phyloP scores from a whole-genome alignment of 306 rosid genomes.

The Ceratonia siliqua region DNA sequence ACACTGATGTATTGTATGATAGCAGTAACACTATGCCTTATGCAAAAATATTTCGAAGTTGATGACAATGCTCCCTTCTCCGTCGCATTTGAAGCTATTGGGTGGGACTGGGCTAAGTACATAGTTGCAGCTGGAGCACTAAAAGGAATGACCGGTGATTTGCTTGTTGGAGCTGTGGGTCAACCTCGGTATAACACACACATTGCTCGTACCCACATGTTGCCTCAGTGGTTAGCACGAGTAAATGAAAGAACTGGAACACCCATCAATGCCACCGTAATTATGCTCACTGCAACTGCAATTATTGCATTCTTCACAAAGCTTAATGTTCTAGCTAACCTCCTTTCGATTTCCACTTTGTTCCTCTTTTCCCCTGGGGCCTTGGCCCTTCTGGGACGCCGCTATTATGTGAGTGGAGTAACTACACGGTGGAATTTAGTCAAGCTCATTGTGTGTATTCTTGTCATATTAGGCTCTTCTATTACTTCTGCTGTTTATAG shows the following conservation, averaged over 20 bases:
- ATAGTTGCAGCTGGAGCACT: slow-evolving; percentile 69
- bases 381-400: slow-evolving; percentile 57
- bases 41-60: slow-evolving; percentile 43
- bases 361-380: slow-evolving; percentile 79
- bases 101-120: slow-evolving; percentile 75
- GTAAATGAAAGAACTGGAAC: slow-evolving; percentile 61
- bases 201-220: slow-evolving; percentile 67
- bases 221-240: slow-evolving; percentile 66
- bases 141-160: slow-evolving; percentile 70
- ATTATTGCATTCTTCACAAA: slow-evolving; percentile 65
- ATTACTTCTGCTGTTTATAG: slow-evolving; percentile 46
- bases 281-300: slow-evolving; percentile 63
- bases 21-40: slow-evolving; percentile 57
- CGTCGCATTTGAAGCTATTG: slow-evolving; percentile 56
- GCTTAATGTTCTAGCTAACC: slow-evolving; percentile 55
- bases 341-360: slow-evolving; percentile 73
- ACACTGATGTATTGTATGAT: slow-evolving; percentile 49
- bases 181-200: slow-evolving; percentile 81
- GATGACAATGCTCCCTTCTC: slow-evolving; percentile 63
- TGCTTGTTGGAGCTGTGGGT: slow-evolving; percentile 71
- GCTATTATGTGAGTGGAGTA: slow-evolving; percentile 53
- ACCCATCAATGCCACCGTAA: slow-evolving; percentile 62
- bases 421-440: slow-evolving; percentile 30
- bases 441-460: slow-evolving; percentile 43
- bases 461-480: slow-evolving; percentile 48